Evolutionary conservation across 2,329 filamentous ascomycete genomes (phyloP).

Genomic region (Colletotrichum kahawae): DNA sequence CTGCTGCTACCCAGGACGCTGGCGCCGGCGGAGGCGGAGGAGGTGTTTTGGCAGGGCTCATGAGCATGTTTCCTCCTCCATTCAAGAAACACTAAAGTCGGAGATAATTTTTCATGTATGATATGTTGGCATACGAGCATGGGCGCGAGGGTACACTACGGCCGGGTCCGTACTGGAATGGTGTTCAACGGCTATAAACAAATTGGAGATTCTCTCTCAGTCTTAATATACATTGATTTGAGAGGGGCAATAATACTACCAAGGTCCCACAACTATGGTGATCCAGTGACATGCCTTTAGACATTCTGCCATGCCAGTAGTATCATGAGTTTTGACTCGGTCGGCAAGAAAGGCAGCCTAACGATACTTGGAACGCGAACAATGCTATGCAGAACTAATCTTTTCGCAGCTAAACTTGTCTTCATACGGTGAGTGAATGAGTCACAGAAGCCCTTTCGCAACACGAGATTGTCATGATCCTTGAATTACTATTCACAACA

Average conservation of each 20-base stretch:
- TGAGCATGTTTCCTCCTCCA: neutral
- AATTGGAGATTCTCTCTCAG: neutral
- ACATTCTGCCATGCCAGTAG: neutral
- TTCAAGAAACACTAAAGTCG: neutral
- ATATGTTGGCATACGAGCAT: neutral
- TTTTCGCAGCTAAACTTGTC: neutral
- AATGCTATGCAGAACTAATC: neutral
- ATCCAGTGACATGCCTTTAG: neutral
- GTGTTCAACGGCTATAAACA: neutral
- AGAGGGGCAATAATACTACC: neutral
- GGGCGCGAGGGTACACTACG: neutral
- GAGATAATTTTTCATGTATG: neutral
- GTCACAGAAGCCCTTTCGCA: rapidly evolving
- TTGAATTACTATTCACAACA: neutral
- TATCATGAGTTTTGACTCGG: neutral
- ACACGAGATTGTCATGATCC: neutral
- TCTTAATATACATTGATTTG: neutral
- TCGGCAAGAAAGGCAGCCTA: neutral
- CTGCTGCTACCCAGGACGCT: neutral
- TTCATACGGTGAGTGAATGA: neutral
- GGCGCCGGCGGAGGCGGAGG: neutral
- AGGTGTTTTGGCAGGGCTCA: neutral
- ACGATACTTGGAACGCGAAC: rapidly evolving
- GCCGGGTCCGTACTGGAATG: constrained; percentile 10
- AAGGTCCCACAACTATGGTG: rapidly evolving